phyloP scores from a whole-genome alignment of 768 basidiomycete species.

The Amanita pallidorosea region DNA sequence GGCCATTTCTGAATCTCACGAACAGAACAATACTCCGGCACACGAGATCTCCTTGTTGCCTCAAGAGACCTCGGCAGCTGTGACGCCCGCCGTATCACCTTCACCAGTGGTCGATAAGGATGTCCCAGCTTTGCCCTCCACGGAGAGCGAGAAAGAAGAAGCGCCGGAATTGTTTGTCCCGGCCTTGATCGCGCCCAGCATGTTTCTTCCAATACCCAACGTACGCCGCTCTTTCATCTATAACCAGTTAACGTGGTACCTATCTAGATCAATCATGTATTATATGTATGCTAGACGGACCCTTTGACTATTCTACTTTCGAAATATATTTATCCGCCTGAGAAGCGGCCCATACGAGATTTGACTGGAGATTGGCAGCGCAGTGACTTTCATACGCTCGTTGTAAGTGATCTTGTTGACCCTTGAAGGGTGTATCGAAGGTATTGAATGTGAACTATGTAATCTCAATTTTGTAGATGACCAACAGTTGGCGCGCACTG shows the following conservation, averaged over 20 bases:
- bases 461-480: conserved; percentile 43
- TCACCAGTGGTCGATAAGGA: conserved; percentile 40
- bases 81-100: conserved; percentile 8
- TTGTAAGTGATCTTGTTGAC: conserved; percentile 41
- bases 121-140: conserved; percentile 36
- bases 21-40: conserved; percentile 22
- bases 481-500: conserved; percentile 78
- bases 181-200: conserved; percentile 57
- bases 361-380: conserved; percentile 64
- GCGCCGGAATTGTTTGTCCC: conserved; percentile 55
- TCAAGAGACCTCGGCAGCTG: conserved; percentile 11
- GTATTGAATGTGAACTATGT: not conserved
- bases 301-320: conserved; percentile 70
- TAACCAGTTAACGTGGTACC: conserved; percentile 50
- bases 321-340: conserved; percentile 75
- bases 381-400: conserved; percentile 66
- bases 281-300: conserved; percentile 59
- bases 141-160: conserved; percentile 36
- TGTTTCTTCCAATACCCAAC: conserved; percentile 87
- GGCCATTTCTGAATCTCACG: conserved; percentile 19
- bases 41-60: conserved; percentile 30
- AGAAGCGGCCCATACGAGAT: conserved; percentile 65
- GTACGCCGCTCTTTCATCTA: conserved; percentile 52
- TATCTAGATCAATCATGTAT: conserved; percentile 39
- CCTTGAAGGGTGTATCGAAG: not conserved